These are phyloP conservation scores for Aspergillus sp. DNA, from an alignment of 2,329 filamentous ascomycete species.

Conservation along the genomic window DNA sequence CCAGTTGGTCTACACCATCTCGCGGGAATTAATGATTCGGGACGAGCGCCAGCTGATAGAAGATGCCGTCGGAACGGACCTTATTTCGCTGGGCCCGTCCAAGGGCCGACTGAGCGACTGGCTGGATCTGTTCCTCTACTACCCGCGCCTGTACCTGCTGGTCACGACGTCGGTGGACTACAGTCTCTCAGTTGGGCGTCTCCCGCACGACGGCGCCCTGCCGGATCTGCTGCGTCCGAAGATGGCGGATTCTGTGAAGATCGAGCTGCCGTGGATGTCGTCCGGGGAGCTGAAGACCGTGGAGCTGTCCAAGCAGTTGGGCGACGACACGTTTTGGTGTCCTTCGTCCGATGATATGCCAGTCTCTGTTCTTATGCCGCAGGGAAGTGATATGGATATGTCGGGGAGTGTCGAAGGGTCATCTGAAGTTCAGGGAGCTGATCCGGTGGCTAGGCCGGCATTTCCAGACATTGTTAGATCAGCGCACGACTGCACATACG, in stretches of 20 bases:
- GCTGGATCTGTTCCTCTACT: constrained; percentile 3
- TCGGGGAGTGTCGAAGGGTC: background rate
- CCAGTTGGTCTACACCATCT: constrained; percentile 4
- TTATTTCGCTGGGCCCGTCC: background rate
- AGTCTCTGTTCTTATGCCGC: background rate
- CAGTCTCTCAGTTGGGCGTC: constrained; percentile 3
- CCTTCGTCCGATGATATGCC: background rate
- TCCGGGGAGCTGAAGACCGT: background rate
- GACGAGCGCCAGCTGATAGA: background rate
- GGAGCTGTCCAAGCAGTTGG: too few relatives aligned
- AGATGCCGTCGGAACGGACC: background rate
- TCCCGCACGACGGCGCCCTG: constrained; percentile 5
- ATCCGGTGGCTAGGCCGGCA: background rate
- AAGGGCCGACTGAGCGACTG: background rate
- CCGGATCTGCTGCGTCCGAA: constrained; percentile 1
- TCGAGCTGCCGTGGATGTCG: constrained; percentile 5
- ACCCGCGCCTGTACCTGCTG: constrained; percentile 5
- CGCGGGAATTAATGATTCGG: background rate
- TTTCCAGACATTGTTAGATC: background rate
- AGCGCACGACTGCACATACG: background rate
- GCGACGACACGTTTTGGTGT: background rate
- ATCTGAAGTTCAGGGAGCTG: background rate
- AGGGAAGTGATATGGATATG: background rate
- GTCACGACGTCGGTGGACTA: constrained; percentile 8
- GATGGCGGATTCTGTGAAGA: background rate